Percentiles rank a stretch among this genome's conserved stretches.
Evolutionary conservation across 495 filamentous ascomycete species (phyloP).

Genomic region (Hyaloscypha finlandica): DNA sequence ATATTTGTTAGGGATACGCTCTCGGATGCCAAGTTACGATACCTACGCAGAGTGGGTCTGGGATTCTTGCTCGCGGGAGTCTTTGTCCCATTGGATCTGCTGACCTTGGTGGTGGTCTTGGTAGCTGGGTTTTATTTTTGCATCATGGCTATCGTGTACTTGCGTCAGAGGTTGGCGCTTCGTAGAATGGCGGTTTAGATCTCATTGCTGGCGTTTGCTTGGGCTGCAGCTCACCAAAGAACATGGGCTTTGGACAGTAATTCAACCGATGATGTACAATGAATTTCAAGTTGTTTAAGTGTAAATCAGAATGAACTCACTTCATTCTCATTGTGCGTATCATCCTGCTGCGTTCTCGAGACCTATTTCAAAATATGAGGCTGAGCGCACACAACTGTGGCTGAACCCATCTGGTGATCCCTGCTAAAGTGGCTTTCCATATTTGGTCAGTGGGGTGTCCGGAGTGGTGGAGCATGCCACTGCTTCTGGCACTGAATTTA

Average conservation of each 20-base stretch:
- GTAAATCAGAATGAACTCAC: background rate
- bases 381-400: background rate
- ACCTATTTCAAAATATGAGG: background rate
- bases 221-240: background rate
- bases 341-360: too few species aligned
- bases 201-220: conserved; percentile 27
- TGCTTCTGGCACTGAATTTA: background rate
- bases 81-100: conserved; percentile 34
- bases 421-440: background rate
- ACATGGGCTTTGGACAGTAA: background rate
- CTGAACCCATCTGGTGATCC: too few species aligned
- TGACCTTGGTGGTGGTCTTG: conserved; percentile 21
- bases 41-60: conserved; percentile 28
- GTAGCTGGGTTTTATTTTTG: conserved; percentile 25
- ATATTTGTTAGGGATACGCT: background rate
- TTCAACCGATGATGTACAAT: background rate
- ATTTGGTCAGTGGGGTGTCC: background rate
- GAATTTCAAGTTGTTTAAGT: background rate
- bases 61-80: conserved; percentile 29
- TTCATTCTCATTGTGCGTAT: background rate
- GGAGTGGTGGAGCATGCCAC: background rate
- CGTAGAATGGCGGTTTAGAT: conserved; percentile 27
- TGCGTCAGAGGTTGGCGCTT: conserved; percentile 21
- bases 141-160: conserved; percentile 23
- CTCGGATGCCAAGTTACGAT: conserved; percentile 16